Evolutionary conservation across 345 rosid genomes (phyloP).

Genomic region (Theobroma cacao): DNA sequence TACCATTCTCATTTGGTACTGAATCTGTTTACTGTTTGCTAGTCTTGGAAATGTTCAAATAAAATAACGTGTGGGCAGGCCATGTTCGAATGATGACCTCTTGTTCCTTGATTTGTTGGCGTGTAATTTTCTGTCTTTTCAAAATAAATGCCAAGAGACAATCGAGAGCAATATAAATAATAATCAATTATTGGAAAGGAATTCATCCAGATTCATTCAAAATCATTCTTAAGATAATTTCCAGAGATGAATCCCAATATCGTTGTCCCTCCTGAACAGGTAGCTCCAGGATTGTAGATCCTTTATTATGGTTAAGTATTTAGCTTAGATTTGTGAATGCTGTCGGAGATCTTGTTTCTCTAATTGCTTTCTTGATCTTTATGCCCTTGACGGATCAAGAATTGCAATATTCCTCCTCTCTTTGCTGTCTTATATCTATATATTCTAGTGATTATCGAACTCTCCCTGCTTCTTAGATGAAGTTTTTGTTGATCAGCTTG

Average conservation of each 20-base stretch:
- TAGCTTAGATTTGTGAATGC: slow-evolving; percentile 12
- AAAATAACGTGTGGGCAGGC: neutral
- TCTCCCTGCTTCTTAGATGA: neutral
- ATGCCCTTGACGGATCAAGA: neutral
- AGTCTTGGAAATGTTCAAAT: neutral
- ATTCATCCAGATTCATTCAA: neutral
- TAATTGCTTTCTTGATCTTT: neutral
- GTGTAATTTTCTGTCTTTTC: neutral
- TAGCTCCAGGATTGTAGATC: neutral
- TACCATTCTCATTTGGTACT: neutral
- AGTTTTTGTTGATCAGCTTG: neutral
- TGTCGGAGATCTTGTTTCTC: neutral
- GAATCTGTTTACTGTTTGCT: neutral
- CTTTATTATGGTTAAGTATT: slow-evolving; percentile 10
- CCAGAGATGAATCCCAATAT: neutral
- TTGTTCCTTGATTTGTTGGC: neutral
- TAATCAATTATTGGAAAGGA: neutral
- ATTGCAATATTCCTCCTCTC: neutral
- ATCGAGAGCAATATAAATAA: neutral
- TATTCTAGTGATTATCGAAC: neutral
- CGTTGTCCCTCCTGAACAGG: neutral
- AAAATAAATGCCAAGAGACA: neutral
- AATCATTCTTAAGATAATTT: neutral
- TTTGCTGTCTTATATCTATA: neutral
- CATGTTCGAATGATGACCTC: neutral